phyloP scores from a whole-genome alignment of 768 basidiomycete genomes.

The Floccularia luteovirens region DNA sequence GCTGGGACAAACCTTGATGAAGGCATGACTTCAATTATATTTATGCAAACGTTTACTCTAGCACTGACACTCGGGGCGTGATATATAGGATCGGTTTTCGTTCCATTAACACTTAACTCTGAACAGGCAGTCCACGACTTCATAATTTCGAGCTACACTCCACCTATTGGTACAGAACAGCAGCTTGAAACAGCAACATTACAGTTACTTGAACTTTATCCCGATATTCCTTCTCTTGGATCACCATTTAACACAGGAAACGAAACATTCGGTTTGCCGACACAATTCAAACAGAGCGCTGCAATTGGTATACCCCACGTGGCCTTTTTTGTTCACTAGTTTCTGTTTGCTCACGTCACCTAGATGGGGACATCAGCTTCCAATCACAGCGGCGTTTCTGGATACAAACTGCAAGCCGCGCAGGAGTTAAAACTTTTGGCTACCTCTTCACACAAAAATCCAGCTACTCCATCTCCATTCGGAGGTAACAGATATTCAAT shows the following conservation, averaged over 20 bases:
- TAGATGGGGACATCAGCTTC: constrained; percentile 32
- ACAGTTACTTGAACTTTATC: constrained; percentile 28
- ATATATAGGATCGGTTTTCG: constrained; percentile 23
- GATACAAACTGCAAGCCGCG: constrained; percentile 27
- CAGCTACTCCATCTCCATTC: no score
- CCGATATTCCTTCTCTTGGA: constrained; percentile 30
- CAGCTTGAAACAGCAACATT: constrained; percentile 11
- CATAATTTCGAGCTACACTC: constrained; percentile 17
- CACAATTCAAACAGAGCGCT: constrained; percentile 25
- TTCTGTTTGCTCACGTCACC: not conserved
- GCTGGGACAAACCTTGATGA: constrained; percentile 38
- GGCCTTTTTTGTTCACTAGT: constrained; percentile 9
- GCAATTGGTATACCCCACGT: constrained; percentile 16
- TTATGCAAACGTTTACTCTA: not conserved
- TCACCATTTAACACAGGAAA: constrained; percentile 38
- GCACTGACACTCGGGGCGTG: no score
- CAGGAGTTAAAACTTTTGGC: constrained; percentile 28
- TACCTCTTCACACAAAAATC: constrained; percentile 38
- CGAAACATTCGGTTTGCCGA: constrained; percentile 32
- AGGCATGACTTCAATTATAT: constrained; percentile 16
- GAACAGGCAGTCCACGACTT: constrained; percentile 10
- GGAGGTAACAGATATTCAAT: no score
- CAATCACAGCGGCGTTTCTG: constrained; percentile 28
- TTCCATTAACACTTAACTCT: constrained; percentile 13
- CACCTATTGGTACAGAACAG: constrained; percentile 13